A percentile compares a stretch with the other conserved stretches of the same genome.
Evolutionary conservation across 257 asterid species (phyloP).

Genomic region (Solanum lignicaule): DNA sequence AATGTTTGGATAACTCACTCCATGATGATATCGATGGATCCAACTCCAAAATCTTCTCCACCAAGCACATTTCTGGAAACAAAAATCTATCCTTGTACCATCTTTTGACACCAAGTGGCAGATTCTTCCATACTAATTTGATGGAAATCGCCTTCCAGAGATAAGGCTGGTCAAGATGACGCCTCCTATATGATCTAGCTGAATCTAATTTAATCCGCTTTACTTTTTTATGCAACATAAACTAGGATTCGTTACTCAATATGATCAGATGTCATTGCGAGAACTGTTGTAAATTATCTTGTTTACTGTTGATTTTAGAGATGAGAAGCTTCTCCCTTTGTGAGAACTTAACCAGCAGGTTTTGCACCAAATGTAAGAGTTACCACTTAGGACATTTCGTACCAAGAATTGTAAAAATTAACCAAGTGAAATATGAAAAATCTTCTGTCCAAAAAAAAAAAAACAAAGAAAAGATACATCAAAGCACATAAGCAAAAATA

Average conservation of each 20-base stretch:
- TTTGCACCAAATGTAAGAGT: background rate
- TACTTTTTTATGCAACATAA: background rate
- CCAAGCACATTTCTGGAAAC: background rate
- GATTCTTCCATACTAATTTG: background rate
- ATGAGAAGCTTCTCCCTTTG: background rate
- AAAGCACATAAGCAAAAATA: background rate
- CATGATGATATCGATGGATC: background rate
- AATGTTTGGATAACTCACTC: background rate
- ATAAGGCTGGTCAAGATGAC: background rate
- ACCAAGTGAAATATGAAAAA: background rate
- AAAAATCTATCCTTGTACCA: background rate
- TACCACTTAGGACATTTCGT: background rate
- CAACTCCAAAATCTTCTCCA: background rate
- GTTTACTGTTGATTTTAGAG: background rate
- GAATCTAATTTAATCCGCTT: background rate
- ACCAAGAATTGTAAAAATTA: background rate
- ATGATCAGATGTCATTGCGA: background rate
- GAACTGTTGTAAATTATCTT: background rate
- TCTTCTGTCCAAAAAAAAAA: background rate
- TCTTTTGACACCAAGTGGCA: background rate
- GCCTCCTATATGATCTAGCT: background rate
- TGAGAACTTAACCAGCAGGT: background rate
- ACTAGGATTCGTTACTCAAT: background rate
- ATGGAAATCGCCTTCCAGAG: background rate
- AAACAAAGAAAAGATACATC: background rate